Percentiles rank a stretch among this genome's conserved stretches.
Evolutionary conservation across 495 filamentous ascomycete species (phyloP).

Genomic region (Penicillium verhagenii): DNA sequence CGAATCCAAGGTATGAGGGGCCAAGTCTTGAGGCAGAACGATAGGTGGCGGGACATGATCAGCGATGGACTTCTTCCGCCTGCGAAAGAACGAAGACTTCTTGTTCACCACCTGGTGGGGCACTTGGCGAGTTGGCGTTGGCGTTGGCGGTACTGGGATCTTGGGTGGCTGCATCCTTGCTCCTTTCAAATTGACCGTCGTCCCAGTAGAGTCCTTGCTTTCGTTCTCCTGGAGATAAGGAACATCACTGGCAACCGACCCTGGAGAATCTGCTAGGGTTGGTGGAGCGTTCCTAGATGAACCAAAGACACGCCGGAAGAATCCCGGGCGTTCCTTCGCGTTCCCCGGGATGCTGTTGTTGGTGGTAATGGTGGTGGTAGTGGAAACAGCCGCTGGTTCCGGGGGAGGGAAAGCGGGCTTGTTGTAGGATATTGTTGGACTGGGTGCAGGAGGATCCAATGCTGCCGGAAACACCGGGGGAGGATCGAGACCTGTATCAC

Average conservation of each 20-base stretch:
- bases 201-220: constrained; percentile 20
- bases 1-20: constrained; percentile 26
- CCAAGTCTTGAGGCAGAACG: constrained; percentile 38
- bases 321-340: constrained; percentile 73
- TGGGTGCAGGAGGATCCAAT: constrained; percentile 45
- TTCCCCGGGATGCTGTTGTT: constrained; percentile 4
- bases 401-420: constrained; percentile 42
- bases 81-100: constrained; percentile 91
- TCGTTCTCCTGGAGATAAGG: constrained; percentile 31
- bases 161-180: constrained; percentile 27
- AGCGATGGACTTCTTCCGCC: constrained; percentile 82
- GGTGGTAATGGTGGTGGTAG: constrained; percentile 14
- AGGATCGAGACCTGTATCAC: constrained; percentile 31
- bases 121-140: constrained; percentile 35
- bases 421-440: constrained; percentile 53
- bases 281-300: constrained; percentile 41
- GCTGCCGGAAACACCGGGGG: constrained; percentile 34
- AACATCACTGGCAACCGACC: constrained; percentile 17
- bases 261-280: constrained; percentile 19
- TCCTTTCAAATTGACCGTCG: constrained; percentile 19
- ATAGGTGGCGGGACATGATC: constrained; percentile 54
- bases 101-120: constrained; percentile 68
- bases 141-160: constrained; percentile 29
- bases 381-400: constrained; percentile 24
- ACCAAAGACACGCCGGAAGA: constrained; percentile 90